Percentiles rank a stretch among this genome's conserved stretches.
These are phyloP conservation scores for Spirogloea muscicola DNA, from an alignment of 139 green algal species.

Conservation along the genomic window DNA sequence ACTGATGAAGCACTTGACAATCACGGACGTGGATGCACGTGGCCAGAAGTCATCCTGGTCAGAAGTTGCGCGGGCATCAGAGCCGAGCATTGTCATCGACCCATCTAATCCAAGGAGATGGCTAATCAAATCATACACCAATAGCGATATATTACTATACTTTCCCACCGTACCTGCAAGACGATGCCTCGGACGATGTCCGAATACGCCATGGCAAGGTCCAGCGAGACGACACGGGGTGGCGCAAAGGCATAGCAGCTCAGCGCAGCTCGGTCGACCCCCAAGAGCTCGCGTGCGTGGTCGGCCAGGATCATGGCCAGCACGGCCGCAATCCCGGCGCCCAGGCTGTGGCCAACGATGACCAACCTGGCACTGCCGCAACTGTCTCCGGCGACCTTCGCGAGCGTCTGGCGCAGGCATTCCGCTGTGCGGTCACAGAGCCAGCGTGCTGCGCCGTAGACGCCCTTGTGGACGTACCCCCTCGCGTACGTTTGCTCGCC, in stretches of 20 bases:
- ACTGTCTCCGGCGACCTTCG: conserved; percentile 11
- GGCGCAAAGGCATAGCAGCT: conserved; percentile 36
- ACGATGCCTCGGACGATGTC: conserved; percentile 38
- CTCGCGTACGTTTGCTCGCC: neutral
- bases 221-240: conserved; percentile 16
- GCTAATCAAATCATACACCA: neutral
- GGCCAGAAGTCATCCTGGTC: conserved; percentile 23
- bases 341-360: conserved; percentile 29
- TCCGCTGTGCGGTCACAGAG: neutral
- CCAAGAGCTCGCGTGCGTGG: neutral
- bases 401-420: neutral
- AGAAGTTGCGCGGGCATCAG: neutral
- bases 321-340: conserved; percentile 29
- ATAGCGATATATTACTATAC: neutral
- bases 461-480: conserved; percentile 24
- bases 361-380: conserved; percentile 3
- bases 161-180: conserved; percentile 19
- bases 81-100: neutral
- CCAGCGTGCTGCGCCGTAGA: conserved; percentile 14
- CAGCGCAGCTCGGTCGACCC: neutral
- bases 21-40: conserved; percentile 13
- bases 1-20: conserved; percentile 12
- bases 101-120: neutral
- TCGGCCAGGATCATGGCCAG: conserved; percentile 18
- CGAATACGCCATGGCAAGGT: conserved; percentile 17